These are phyloP conservation scores for Lentinus brumalis DNA, from an alignment of 768 basidiomycete species.

Conservation along the genomic window DNA sequence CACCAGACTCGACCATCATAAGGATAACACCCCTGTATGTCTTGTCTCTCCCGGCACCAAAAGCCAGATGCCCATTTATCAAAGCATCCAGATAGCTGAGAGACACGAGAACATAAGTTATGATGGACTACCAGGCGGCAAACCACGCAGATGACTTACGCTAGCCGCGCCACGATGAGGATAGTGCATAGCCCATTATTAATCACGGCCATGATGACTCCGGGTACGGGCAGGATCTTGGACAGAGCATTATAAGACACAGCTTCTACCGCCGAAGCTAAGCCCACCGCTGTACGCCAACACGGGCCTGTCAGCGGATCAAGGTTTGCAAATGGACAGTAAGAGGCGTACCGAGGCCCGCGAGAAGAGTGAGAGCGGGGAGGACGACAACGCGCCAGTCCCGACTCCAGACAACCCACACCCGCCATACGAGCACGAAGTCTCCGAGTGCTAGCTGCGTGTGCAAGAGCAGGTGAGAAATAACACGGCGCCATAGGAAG, in stretches of 20 bases:
- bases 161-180: conserved; percentile 10
- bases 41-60: background rate
- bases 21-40: conserved; percentile 5
- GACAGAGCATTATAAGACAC: background rate
- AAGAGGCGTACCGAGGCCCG: conserved; percentile 1
- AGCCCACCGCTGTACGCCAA: conserved; percentile 1
- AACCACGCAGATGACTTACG: background rate
- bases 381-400: background rate
- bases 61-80: conserved; percentile 1
- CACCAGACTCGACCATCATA: conserved; percentile 11
- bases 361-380: background rate
- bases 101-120: background rate
- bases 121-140: background rate
- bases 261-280: conserved; percentile 2
- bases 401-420: conserved; percentile 12
- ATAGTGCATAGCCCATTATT: conserved; percentile 8
- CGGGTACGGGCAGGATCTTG: conserved; percentile 8
- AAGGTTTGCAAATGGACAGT: too few species aligned
- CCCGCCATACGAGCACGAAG: conserved; percentile 6
- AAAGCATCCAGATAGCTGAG: conserved; percentile 11
- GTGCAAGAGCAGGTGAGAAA: background rate
- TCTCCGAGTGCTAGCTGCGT: conserved; percentile 3
- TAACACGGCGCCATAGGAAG: too few species aligned
- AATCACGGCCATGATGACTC: conserved; percentile 2
- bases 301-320: too few species aligned